Conservation (phyloP, 768 basidiomycete species). For the Hericium alpestre region DNA sequence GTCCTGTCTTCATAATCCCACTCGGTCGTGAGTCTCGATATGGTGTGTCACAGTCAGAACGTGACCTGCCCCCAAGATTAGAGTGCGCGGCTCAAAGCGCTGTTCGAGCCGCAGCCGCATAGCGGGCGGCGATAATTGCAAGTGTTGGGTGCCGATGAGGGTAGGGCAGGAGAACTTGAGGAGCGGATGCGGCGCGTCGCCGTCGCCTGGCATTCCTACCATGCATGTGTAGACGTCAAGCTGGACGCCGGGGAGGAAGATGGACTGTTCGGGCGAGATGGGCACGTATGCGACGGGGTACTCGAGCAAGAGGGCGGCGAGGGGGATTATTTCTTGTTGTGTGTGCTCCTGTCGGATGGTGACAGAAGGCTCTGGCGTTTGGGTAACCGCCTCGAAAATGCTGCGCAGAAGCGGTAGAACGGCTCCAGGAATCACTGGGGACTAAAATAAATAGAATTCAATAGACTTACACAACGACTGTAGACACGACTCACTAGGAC, state of each 20-base stretch:
- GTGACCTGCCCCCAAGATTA: not conserved
- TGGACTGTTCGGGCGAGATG: conserved; percentile 14
- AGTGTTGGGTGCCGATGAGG: not conserved
- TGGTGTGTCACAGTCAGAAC: not conserved
- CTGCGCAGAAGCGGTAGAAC: not conserved
- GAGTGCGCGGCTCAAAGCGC: not conserved
- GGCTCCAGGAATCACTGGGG: not conserved
- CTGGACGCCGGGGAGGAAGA: not conserved
- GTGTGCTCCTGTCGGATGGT: not conserved
- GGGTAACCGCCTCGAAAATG: not conserved
- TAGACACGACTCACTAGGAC: not conserved
- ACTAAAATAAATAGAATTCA: not conserved
- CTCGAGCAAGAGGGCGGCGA: conserved; percentile 51
- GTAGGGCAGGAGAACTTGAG: not conserved
- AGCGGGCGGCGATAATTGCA: not conserved
- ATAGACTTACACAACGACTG: not conserved
- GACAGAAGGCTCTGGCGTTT: not conserved
- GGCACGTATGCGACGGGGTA: conserved; percentile 53
- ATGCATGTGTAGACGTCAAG: not conserved
- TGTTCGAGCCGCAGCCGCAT: not conserved
- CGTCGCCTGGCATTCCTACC: not conserved
- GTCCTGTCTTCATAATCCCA: not conserved
- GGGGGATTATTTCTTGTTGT: conserved; percentile 29
- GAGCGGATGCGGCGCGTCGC: not conserved
- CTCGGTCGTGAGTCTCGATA: not conserved